These are phyloP conservation scores for Xylaria acuta DNA, from an alignment of 495 filamentous ascomycete species.

Conservation along the genomic window DNA sequence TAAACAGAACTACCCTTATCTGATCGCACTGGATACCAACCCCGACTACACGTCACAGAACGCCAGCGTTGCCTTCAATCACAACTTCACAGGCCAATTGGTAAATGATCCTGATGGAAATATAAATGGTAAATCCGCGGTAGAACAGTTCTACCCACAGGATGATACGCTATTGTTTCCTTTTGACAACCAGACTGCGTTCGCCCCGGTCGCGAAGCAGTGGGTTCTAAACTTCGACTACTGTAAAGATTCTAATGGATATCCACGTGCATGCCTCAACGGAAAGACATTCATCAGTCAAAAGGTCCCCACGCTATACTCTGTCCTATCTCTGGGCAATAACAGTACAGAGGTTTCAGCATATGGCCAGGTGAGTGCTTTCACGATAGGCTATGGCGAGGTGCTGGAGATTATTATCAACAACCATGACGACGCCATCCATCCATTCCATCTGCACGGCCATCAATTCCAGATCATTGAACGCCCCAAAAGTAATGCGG, in stretches of 20 bases:
- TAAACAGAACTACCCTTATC: conserved; percentile 64
- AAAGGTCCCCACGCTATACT: conserved; percentile 81
- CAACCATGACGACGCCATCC: conserved; percentile 70
- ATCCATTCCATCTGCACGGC: conserved; percentile 67
- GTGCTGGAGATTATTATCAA: conserved; percentile 82
- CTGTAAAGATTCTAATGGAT: conserved; percentile 65
- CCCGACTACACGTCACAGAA: conserved; percentile 47
- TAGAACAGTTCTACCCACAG: conserved; percentile 62
- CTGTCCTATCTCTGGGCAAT: conserved; percentile 67
- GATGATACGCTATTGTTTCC: conserved; percentile 71
- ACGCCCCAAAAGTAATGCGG: conserved; percentile 50
- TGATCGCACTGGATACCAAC: conserved; percentile 56
- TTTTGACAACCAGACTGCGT: conserved; percentile 56
- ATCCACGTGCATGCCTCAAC: conserved; percentile 79
- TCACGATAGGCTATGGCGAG: conserved; percentile 67
- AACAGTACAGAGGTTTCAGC: conserved; percentile 65
- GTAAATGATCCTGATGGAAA: conserved; percentile 65
- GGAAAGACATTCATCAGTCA: conserved; percentile 73
- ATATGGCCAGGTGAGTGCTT: conserved; percentile 78
- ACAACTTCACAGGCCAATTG: conserved; percentile 64
- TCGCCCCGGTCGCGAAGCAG: conserved; percentile 56
- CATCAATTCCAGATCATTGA: conserved; percentile 79
- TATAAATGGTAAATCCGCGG: conserved; percentile 51
- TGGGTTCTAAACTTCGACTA: conserved; percentile 67
- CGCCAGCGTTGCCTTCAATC: conserved; percentile 37